Percentiles rank a stretch among this genome's conserved stretches.
These are phyloP conservation scores for Themeda triandra DNA, from an alignment of 176 grass and related monocot genomes.

Conservation along the genomic window DNA sequence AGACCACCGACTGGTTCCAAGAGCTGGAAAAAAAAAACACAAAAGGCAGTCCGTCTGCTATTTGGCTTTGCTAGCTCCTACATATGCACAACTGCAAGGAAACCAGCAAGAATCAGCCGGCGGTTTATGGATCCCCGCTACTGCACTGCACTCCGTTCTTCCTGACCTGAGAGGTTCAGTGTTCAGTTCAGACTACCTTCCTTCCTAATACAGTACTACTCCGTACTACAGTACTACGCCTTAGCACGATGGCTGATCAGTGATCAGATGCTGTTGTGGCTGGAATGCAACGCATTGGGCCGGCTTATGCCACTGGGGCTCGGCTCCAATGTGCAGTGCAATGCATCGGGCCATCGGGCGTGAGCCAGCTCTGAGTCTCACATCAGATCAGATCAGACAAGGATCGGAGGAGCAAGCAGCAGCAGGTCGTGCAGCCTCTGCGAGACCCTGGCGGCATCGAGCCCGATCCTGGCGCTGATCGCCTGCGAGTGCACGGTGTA, in stretches of 20 bases:
- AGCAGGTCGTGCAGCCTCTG: conserved; percentile 52
- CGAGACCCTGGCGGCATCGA: conserved; percentile 49
- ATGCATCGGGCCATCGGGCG: too few relatives aligned
- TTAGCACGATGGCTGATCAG: too few relatives aligned
- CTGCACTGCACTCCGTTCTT: not conserved
- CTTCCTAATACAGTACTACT: not conserved
- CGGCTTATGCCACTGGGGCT: too few relatives aligned
- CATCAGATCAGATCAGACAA: not conserved
- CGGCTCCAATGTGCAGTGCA: not conserved
- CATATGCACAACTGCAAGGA: conserved; percentile 9
- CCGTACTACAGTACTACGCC: too few relatives aligned
- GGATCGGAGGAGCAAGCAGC: not conserved
- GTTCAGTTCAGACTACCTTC: not conserved
- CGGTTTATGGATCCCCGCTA: not conserved
- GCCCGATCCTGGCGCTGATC: conserved; percentile 45
- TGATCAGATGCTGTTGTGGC: too few relatives aligned
- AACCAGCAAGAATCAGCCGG: not conserved
- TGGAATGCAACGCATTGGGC: too few relatives aligned
- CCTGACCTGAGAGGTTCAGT: too few relatives aligned
- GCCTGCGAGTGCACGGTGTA: conserved; percentile 87
- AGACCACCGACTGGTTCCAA: not conserved
- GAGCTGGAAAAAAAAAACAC: not conserved
- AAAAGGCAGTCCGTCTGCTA: not conserved
- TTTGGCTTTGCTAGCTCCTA: not conserved
- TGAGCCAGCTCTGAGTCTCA: too few relatives aligned